Base-by-base conservation (phyloP, 768 basidiomycete species). In the Daedalea quercina region DNA sequence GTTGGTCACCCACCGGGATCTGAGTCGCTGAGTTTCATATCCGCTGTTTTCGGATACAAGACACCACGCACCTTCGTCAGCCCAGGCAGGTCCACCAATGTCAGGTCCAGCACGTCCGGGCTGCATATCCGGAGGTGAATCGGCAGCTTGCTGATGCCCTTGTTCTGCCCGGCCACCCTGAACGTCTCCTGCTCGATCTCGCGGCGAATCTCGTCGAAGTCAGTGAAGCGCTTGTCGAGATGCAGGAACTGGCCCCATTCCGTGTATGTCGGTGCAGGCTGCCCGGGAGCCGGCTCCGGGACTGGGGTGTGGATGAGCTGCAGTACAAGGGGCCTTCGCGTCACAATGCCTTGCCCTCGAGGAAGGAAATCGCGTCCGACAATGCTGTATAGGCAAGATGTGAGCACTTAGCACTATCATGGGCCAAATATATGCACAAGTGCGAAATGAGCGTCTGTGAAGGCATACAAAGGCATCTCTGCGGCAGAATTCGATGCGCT, bases 201-300 rank as follows among this genome's bases (percentile, higher is more conserved):
- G 59, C 86, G 88, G 37, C 95, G 79, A 58, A 98, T 88, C 62
- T 98, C 95, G 43, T 79, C 75, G 63, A 94, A 98, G 65, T 98
- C 95, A n/a, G 92, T 94, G 71, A 94, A 97, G 37, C 90, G 82
- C 67, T 90, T 91, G 78, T 97, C 94, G 52, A 95, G 76, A 67
- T 99, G 96, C 25, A 98, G 79, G 70, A 99, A 99, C 69, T 98
- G 96, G 43, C 83, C 95, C 85, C 94, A 98, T 78, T 97, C 95
- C 1, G 82, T 76, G 58, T 79, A 77, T 23, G 68, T 54, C 15
- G 74, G 69, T 50, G 74, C 68, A 17, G 74, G 69, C 49, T 73
- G 67, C 47, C 78, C 78, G 19, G 75, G 61, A 54, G 70, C 59
- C 37, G 69, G 60, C 50, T 75, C 72, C 20, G 83, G 78, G 24